phyloP scores from a whole-genome alignment of 1,139 yeast genomes.

The Fermentozyma sake region DNA sequence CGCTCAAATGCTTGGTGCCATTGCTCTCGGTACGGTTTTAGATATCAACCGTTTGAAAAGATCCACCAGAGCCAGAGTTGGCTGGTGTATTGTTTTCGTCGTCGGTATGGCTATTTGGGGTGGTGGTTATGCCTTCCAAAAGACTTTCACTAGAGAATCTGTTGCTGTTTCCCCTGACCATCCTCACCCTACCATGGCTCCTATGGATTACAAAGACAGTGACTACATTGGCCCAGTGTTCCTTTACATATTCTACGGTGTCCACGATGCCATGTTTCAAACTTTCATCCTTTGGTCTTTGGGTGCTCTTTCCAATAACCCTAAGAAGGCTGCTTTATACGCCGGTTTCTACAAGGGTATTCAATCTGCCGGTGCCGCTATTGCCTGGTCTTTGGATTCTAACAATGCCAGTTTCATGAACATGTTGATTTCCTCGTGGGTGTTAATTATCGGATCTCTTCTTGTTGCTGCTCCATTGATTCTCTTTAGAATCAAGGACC shows the following conservation, averaged over 20 bases:
- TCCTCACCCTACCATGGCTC: conserved; percentile 13
- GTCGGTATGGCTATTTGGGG: conserved; percentile 54
- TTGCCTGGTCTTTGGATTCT: conserved; percentile 58
- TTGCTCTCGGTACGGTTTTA: conserved; percentile 42
- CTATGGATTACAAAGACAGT: conserved; percentile 44
- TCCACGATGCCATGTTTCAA: conserved; percentile 56
- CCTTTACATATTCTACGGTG: conserved; percentile 57
- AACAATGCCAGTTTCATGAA: conserved; percentile 33
- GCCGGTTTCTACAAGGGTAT: conserved; percentile 62
- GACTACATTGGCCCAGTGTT: conserved; percentile 56
- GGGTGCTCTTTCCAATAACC: conserved; percentile 56
- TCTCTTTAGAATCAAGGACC: conserved; percentile 41
- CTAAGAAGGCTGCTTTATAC: conserved; percentile 52
- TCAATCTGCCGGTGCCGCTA: conserved; percentile 62
- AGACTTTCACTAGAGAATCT: conserved; percentile 38
- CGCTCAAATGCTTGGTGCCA: conserved; percentile 56
- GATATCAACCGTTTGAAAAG: conserved; percentile 42
- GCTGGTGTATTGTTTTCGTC: conserved; percentile 40
- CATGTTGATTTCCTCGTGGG: conserved; percentile 56
- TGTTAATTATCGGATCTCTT: conserved; percentile 46
- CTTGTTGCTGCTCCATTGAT: conserved; percentile 25
- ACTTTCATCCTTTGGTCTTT: conserved; percentile 52
- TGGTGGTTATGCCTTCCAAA: conserved; percentile 54
- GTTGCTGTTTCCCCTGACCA: conserved; percentile 12
- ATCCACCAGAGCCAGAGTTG: conserved; percentile 43